These are phyloP conservation scores for Chytriomyces hyalinus DNA, from an alignment of 192 early-diverging fungal species.

Conservation along the genomic window DNA sequence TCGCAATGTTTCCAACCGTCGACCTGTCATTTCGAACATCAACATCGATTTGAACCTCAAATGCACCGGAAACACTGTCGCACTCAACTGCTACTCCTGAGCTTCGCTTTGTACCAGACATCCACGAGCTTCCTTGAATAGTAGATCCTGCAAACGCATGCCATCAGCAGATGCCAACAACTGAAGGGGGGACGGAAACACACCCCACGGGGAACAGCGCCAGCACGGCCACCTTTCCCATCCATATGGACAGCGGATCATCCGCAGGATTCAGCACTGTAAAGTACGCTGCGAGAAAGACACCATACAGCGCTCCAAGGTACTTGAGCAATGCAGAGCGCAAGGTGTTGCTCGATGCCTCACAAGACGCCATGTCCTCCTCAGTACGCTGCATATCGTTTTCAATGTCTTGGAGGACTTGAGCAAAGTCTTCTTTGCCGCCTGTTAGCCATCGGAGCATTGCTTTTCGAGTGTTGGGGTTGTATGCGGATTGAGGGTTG, in stretches of 20 bases:
- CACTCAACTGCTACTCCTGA: conserved; percentile 65
- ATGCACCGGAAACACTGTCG: background rate
- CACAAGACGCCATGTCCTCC: background rate
- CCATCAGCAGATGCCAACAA: too few relatives aligned
- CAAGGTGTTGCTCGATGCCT: background rate
- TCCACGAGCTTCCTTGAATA: conserved; percentile 73
- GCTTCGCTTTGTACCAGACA: conserved; percentile 82
- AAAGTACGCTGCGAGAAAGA: conserved; percentile 20
- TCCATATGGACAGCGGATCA: conserved; percentile 1
- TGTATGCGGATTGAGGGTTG: too few relatives aligned
- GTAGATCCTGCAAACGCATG: conserved; percentile 40
- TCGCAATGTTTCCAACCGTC: conserved; percentile 5
- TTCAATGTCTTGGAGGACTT: conserved; percentile 20
- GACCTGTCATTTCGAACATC: background rate
- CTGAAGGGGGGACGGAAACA: background rate
- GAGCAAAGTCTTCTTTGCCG: conserved; percentile 10
- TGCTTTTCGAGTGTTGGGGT: background rate
- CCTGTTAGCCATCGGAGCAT: conserved; percentile 21
- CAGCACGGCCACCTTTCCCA: conserved; percentile 19
- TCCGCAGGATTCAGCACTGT: conserved; percentile 13
- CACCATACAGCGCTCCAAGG: conserved; percentile 12
- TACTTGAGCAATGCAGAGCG: conserved; percentile 10
- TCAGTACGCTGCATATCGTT: conserved; percentile 20
- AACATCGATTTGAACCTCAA: background rate
- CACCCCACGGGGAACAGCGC: conserved; percentile 15